Evolutionary conservation across 495 filamentous ascomycete genomes (phyloP).

Genomic region (Thozetella sp.): DNA sequence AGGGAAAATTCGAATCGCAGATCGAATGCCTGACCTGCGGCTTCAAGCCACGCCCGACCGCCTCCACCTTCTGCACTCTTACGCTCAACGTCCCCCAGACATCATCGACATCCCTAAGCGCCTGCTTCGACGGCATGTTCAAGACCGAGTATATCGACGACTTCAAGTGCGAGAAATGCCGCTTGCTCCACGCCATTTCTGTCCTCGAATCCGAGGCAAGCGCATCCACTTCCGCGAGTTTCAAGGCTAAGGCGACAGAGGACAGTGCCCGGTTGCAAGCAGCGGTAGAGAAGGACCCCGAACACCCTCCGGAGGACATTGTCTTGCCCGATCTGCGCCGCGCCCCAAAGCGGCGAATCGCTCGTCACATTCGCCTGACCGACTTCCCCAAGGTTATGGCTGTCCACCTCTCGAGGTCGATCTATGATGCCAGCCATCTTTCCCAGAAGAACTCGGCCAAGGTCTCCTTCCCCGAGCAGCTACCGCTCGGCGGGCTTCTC

Average conservation of each 20-base stretch:
- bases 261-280: conserved; percentile 54
- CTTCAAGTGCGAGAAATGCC: conserved; percentile 91
- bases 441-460: conserved; percentile 94
- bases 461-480: conserved; percentile 83
- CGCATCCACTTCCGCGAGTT: conserved; percentile 47
- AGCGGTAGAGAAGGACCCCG: conserved; percentile 77
- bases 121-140: conserved; percentile 89
- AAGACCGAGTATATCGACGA: conserved; percentile 97
- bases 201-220: conserved; percentile 30
- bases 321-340: conserved; percentile 70
- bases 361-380: conserved; percentile 82
- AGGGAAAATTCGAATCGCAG: conserved; percentile 85
- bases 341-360: conserved; percentile 81
- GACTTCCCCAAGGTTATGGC: conserved; percentile 85
- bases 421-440: conserved; percentile 71
- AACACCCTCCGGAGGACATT: conserved; percentile 69
- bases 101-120: conserved; percentile 46
- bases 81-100: conserved; percentile 88
- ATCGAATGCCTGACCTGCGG: conserved; percentile 89
- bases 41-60: conserved; percentile 82
- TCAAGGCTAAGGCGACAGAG: conserved; percentile 40
- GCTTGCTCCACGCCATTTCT: conserved; percentile 70
- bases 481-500: conserved; percentile 79
- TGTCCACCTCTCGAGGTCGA: conserved; percentile 90
- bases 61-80: conserved; percentile 86